A percentile compares a stretch with the other conserved stretches of the same genome.
phyloP scores from a whole-genome alignment of 2,329 filamentous ascomycete genomes.

The Cladosporium phlei region DNA sequence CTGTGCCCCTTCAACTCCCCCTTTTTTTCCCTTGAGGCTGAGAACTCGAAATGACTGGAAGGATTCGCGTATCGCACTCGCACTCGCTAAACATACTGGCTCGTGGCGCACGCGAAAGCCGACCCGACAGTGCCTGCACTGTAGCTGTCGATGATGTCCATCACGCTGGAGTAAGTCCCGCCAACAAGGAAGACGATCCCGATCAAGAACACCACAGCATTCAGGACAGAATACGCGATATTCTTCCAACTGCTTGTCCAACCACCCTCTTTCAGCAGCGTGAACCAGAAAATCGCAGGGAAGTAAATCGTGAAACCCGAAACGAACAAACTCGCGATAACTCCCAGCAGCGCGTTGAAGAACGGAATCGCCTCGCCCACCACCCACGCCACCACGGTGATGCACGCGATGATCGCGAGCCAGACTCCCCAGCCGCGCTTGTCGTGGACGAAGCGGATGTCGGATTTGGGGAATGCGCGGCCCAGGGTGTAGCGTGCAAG shows the following conservation, averaged over 20 bases:
- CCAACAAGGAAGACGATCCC: constrained; percentile 74
- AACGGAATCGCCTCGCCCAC: constrained; percentile 92
- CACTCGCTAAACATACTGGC: neutral
- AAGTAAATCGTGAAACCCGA: constrained; percentile 73
- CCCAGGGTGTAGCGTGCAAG: constrained; percentile 89
- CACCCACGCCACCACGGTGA: constrained; percentile 83
- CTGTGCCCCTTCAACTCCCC: no score
- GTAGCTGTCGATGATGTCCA: constrained; percentile 72
- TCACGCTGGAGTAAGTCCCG: constrained; percentile 71
- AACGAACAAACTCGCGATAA: constrained; percentile 83
- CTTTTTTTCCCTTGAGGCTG: no score
- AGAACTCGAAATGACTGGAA: no score
- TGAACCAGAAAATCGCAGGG: constrained; percentile 90
- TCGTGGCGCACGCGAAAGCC: constrained; percentile 65
- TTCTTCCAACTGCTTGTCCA: constrained; percentile 52
- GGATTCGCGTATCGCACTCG: neutral
- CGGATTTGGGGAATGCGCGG: constrained; percentile 73
- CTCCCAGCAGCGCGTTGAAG: constrained; percentile 68
- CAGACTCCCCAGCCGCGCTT: constrained; percentile 74
- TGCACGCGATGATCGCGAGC: constrained; percentile 67
- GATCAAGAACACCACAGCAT: constrained; percentile 65
- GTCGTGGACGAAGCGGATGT: constrained; percentile 76
- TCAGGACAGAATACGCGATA: constrained; percentile 57
- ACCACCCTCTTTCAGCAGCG: constrained; percentile 70
- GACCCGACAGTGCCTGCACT: constrained; percentile 58